phyloP scores from a whole-genome alignment of 2,329 filamentous ascomycete genomes.

The Shiraia sp. region DNA sequence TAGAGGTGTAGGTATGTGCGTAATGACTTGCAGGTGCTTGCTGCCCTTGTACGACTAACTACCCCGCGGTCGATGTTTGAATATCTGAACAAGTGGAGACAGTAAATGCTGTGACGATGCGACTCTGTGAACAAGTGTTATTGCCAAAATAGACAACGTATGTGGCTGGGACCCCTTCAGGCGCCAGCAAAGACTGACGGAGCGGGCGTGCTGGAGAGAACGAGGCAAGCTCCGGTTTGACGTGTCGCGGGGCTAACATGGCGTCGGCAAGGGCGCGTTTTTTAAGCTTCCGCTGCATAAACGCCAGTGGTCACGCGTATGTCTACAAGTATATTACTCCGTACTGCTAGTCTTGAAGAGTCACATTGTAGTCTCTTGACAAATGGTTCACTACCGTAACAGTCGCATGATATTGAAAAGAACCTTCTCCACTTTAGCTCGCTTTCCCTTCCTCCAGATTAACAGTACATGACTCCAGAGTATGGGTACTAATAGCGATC shows the following conservation, averaged over 20 bases:
- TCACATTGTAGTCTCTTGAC: background rate
- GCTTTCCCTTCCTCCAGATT: no score
- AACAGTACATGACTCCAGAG: no score
- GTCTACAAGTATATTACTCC: slow-evolving; percentile 15
- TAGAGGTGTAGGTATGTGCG: background rate
- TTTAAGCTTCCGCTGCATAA: slow-evolving; percentile 5
- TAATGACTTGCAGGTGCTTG: background rate
- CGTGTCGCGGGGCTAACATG: slow-evolving; percentile 19
- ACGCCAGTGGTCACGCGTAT: slow-evolving; percentile 17
- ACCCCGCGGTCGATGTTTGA: slow-evolving; percentile 9
- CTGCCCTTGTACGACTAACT: background rate
- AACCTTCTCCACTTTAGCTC: no score
- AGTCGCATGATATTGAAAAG: no score
- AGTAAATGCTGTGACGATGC: slow-evolving; percentile 3
- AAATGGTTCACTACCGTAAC: background rate
- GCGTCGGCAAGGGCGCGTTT: slow-evolving; percentile 9
- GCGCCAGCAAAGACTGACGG: slow-evolving; percentile 17
- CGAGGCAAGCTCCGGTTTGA: slow-evolving; percentile 12
- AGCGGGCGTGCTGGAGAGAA: slow-evolving; percentile 12
- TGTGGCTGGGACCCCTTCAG: slow-evolving; percentile 15
- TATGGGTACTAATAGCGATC: no score
- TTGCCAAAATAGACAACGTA: slow-evolving; percentile 7
- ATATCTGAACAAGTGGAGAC: slow-evolving; percentile 3
- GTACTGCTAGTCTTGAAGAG: slow-evolving; percentile 5
- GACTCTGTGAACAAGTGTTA: slow-evolving; percentile 8